These are phyloP conservation scores for Ogataea naganishii DNA, from an alignment of 805 yeast species.

Conservation along the genomic window DNA sequence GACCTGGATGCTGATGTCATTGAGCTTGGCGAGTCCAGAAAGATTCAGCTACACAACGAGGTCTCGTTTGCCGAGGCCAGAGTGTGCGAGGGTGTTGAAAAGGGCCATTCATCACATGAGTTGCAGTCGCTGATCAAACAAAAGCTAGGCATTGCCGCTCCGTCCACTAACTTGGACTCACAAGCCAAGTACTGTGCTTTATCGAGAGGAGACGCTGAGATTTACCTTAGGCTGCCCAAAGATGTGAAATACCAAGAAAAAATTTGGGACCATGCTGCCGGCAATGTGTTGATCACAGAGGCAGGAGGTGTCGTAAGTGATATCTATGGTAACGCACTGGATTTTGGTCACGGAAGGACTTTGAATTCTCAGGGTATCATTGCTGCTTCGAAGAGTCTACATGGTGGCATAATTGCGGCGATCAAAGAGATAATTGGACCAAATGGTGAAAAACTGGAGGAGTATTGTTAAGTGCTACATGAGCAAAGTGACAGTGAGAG, in stretches of 20 bases:
- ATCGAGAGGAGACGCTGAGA: conserved; percentile 86
- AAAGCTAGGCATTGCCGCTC: conserved; percentile 46
- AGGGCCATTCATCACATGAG: conserved; percentile 88
- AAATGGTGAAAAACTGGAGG: conserved; percentile 21
- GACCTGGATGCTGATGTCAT: conserved; percentile 27
- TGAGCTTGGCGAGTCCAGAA: conserved; percentile 25
- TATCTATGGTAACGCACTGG: conserved; percentile 61
- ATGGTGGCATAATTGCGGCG: conserved; percentile 39
- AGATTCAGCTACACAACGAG: conserved; percentile 45
- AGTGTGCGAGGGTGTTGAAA: conserved; percentile 91
- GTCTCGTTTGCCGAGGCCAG: conserved; percentile 39
- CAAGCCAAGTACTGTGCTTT: conserved; percentile 94
- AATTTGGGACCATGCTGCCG: conserved; percentile 99
- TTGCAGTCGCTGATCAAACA: conserved; percentile 71
- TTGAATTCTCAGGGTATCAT: conserved; percentile 86
- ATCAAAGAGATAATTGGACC: conserved; percentile 30
- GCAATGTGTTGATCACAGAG: conserved; percentile 76
- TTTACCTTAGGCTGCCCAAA: conserved; percentile 83
- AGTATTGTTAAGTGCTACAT: conserved; percentile 10
- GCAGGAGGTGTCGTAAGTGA: conserved; percentile 92
- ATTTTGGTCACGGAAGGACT: conserved; percentile 82
- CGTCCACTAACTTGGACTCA: conserved; percentile 75
- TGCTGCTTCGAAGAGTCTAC: conserved; percentile 56
- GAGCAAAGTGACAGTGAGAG: no score
- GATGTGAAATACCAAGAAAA: conserved; percentile 75